A percentile compares a stretch with the other conserved stretches of the same genome.
phyloP scores from a whole-genome alignment of 768 basidiomycete genomes.

The Suillus subluteus region DNA sequence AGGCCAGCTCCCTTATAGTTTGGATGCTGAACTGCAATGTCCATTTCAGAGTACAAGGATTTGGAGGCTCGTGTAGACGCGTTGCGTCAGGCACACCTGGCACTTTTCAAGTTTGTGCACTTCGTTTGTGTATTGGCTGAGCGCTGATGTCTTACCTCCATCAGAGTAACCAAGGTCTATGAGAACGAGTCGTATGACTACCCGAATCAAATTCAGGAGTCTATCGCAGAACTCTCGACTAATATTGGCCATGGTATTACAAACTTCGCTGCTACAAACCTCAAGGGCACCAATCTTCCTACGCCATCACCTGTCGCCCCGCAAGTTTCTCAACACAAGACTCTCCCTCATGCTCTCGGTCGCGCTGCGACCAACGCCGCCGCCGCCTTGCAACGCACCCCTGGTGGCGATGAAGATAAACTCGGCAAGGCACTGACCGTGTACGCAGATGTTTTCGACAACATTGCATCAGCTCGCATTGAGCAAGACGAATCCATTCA shows the following conservation, averaged over 20 bases:
- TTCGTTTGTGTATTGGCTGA: slow-evolving; percentile 2
- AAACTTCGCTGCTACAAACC: slow-evolving; percentile 84
- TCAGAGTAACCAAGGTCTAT: slow-evolving; percentile 86
- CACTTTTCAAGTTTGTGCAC: slow-evolving; percentile 67
- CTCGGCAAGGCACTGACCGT: slow-evolving; percentile 77
- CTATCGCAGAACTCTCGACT: slow-evolving; percentile 70
- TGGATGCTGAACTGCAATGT: neutral
- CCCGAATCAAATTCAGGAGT: slow-evolving; percentile 87
- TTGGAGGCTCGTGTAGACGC: slow-evolving; percentile 95
- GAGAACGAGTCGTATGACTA: slow-evolving; percentile 89
- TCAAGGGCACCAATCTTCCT: slow-evolving; percentile 88
- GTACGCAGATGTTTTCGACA: slow-evolving; percentile 85
- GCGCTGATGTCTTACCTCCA: neutral
- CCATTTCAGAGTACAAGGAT: slow-evolving; percentile 86
- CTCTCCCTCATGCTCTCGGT: slow-evolving; percentile 91
- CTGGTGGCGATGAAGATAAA: slow-evolving; percentile 59
- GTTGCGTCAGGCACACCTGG: slow-evolving; percentile 74
- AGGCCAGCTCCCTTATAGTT: slow-evolving; percentile 15
- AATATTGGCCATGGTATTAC: slow-evolving; percentile 75
- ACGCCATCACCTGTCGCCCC: slow-evolving; percentile 61
- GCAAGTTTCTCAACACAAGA: slow-evolving; percentile 80
- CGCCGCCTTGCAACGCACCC: slow-evolving; percentile 45
- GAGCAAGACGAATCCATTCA: slow-evolving; percentile 78
- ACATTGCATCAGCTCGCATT: slow-evolving; percentile 76
- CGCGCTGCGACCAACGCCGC: slow-evolving; percentile 76